Conservation (phyloP, 202 grass and related monocot species). For the Zoysia matrella region DNA sequence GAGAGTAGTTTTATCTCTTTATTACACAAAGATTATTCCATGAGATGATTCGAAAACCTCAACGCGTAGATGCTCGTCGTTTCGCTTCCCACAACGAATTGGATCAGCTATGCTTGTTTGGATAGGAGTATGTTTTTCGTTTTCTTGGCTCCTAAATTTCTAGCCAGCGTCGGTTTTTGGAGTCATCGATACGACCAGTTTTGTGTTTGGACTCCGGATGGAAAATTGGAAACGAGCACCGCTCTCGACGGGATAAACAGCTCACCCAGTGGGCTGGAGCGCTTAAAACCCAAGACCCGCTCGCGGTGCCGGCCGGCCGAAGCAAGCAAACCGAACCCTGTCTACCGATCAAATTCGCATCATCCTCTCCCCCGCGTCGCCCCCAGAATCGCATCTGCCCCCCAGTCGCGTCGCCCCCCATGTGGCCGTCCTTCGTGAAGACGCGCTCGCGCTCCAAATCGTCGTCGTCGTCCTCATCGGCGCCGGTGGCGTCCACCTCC, state of each 20-base stretch:
- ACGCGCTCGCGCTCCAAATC: slow-evolving; percentile 21
- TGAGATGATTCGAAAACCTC: no score
- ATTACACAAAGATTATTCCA: no score
- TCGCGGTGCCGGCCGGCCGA: neutral
- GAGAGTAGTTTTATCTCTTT: no score
- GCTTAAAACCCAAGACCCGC: slow-evolving; percentile 6
- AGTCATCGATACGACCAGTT: neutral
- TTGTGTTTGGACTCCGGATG: neutral
- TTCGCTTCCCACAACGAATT: no score
- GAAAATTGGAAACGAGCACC: neutral
- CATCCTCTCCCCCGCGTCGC: neutral
- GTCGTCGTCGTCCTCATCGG: neutral
- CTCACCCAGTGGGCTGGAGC: neutral
- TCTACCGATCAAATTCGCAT: neutral
- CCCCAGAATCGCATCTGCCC: neutral
- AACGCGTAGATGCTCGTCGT: no score
- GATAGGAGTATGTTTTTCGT: no score
- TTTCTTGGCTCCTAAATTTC: no score
- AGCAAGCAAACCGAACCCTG: neutral
- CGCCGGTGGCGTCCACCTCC: slow-evolving; percentile 9
- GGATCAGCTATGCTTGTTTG: no score
- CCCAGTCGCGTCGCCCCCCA: slow-evolving; percentile 22
- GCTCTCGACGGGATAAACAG: neutral
- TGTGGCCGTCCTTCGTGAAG: slow-evolving; percentile 78
- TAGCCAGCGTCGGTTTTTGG: neutral